Evolutionary conservation across 2,329 filamentous ascomycete genomes (phyloP).

Genomic region (Fusarium nurragi): DNA sequence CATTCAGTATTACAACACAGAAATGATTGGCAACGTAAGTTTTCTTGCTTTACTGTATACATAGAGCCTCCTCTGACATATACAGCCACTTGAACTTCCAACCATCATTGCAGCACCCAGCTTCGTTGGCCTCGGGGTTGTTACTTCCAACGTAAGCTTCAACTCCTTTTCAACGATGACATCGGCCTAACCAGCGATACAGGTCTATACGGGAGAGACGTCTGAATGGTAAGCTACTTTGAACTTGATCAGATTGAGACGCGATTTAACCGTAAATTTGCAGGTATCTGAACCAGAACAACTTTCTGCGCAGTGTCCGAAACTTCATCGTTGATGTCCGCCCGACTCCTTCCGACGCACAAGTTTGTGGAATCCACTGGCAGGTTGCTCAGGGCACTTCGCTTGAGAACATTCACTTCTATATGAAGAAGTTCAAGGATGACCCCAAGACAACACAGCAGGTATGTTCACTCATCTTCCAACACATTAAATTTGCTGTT

Average conservation of each 20-base stretch:
- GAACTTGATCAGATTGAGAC: neutral
- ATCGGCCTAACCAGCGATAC: neutral
- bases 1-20: conserved; percentile 70
- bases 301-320: conserved; percentile 72
- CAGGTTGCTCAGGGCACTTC: conserved; percentile 68
- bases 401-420: conserved; percentile 62
- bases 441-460: conserved; percentile 39
- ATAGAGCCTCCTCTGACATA: neutral
- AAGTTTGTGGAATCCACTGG: conserved; percentile 65
- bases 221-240: neutral
- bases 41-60: neutral
- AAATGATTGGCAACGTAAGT: conserved; percentile 56
- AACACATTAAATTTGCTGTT: neutral
- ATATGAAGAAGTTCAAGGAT: conserved; percentile 35
- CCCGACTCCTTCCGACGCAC: conserved; percentile 42
- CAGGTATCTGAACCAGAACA: conserved; percentile 56
- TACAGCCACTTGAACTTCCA: conserved; percentile 45
- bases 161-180: neutral
- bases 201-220: neutral
- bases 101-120: conserved; percentile 63
- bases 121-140: conserved; percentile 65
- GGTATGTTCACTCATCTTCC: conserved; percentile 17
- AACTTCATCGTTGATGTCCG: conserved; percentile 70
- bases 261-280: neutral
- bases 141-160: conserved; percentile 45